Conservation (phyloP, 176 grass and related monocot species). For the Carex parvula region DNA sequence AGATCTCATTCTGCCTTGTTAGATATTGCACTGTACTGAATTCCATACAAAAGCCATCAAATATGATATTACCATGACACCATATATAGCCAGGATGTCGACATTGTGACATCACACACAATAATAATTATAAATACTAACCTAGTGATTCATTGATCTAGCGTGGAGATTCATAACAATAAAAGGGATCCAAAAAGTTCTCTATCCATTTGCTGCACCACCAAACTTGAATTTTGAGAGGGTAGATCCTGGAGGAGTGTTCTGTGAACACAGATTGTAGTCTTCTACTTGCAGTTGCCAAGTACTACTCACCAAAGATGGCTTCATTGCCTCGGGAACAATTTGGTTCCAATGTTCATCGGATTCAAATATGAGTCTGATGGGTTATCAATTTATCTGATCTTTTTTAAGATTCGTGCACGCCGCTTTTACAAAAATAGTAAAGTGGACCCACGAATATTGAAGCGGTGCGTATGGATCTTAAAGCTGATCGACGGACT, state of each 20-base stretch:
- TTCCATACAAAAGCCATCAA: background rate
- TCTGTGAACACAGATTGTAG: constrained; percentile 11
- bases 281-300: background rate
- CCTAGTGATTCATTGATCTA: background rate
- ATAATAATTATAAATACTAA: background rate
- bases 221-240: background rate
- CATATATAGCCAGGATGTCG: background rate
- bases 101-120: background rate
- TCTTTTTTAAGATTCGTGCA: too few species aligned
- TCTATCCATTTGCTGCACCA: background rate
- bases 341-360: too few species aligned
- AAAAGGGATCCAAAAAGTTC: background rate
- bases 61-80: background rate
- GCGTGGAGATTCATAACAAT: background rate
- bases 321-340: too few species aligned
- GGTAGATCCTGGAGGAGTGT: background rate
- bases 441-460: too few species aligned
- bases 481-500: too few species aligned
- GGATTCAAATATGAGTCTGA: too few species aligned
- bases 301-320: too few species aligned
- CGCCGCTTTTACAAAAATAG: too few species aligned
- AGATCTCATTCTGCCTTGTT: too few species aligned
- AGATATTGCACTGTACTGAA: too few species aligned
- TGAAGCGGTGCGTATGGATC: background rate
- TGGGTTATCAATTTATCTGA: too few species aligned